Evolutionary conservation across 2,329 filamentous ascomycete species (phyloP), one percentile per base, ranked within the genome.

Genomic region (Nemania sp.): DNA sequence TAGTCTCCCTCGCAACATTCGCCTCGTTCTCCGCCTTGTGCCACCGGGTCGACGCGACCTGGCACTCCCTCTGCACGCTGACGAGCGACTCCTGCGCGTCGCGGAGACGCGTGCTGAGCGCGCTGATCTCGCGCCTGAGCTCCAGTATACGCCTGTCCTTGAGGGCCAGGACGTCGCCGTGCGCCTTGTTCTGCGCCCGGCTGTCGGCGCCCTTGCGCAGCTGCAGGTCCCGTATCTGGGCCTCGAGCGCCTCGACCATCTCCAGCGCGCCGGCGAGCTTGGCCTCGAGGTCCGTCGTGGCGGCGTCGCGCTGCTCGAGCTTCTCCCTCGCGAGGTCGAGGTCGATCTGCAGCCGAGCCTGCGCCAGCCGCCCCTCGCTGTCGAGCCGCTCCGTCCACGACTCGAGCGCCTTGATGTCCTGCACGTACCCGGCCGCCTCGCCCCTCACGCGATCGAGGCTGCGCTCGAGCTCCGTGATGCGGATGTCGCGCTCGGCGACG

Each of bases 321-420:
- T 73, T 70, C 0, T 75, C 71, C 20, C 69, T 67, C 25, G 75
- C 68, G 4, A 71, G 68, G 35, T 78, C 76, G 1, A 74, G 58
- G 12, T 77, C 73, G 0, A 75, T 69, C n/a, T 70, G 68, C 13
- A 76, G 71, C 9, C 69, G 68, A 1, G 74, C 70, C 2, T 71
- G 64, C 0, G 72, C 71, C 1, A 73, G 71, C 1, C 71, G 69
- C 4, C 73, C 70, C 39, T 79, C 75, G 1, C 57, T 65, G 63
- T 87, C 84, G 57, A 86, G 72, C 4, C 73, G 70, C 60, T 78
- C 74, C 18, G 86, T 81, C 0, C 86, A 75, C 1, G 59, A 67
- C 70, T 87, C 84, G 0, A 88, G 77, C 68, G 84, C 81, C 0
- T 72, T 68, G 0, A 87, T 77, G 60, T 87, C 85, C 3, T 80